Conservation (phyloP, 257 asterid genomes). For the Paulownia fortunei region DNA sequence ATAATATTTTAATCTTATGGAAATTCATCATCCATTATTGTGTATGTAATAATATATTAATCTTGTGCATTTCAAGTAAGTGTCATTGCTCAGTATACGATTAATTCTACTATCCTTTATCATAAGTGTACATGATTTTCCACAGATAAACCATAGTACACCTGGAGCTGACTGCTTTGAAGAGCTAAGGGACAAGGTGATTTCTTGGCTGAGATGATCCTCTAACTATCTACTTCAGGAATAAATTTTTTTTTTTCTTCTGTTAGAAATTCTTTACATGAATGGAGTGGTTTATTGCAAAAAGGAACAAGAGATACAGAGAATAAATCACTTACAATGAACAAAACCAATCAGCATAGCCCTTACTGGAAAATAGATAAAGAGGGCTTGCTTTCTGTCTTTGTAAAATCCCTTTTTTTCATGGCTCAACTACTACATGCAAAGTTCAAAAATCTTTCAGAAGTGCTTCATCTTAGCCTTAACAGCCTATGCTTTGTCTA, state of each 20-base stretch:
- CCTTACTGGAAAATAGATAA: no score
- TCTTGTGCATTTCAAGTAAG: no score
- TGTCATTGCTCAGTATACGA: no score
- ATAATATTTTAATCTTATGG: no score
- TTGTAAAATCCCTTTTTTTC: neutral
- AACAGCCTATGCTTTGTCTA: neutral
- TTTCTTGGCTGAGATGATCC: slow-evolving; percentile 35
- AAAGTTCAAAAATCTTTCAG: neutral
- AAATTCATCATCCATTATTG: no score
- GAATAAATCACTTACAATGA: no score
- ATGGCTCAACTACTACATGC: neutral
- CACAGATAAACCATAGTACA: slow-evolving; percentile 30
- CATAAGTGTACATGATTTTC: no score
- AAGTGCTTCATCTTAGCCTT: neutral
- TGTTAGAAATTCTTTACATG: neutral
- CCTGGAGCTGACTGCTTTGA: slow-evolving; percentile 24
- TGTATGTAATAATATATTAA: no score
- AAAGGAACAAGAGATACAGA: no score
- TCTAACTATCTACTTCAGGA: neutral
- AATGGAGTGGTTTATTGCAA: neutral
- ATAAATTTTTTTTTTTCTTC: no score
- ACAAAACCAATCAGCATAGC: no score
- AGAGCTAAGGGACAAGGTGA: slow-evolving; percentile 35
- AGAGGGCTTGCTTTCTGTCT: neutral
- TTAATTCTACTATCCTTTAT: no score